Percentiles rank a stretch among this genome's conserved stretches.
Evolutionary conservation across 108 stramenopile species (phyloP).

Genomic region (Fragilaria radians): DNA sequence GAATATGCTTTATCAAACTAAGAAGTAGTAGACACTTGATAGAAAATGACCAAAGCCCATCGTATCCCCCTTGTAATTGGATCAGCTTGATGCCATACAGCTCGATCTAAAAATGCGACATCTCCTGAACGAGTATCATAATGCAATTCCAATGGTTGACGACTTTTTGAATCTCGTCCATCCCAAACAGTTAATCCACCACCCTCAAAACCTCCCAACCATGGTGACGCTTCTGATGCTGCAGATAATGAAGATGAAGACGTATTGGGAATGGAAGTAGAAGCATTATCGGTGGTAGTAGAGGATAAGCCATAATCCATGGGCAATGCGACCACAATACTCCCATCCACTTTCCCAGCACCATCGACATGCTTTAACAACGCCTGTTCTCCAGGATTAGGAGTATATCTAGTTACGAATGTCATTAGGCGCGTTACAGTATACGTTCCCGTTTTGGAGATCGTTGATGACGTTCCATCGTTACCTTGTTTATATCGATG

Average conservation of each 20-base stretch:
- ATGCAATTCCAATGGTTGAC: conserved; percentile 51
- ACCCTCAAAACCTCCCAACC: too few relatives aligned
- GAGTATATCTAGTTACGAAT: conserved; percentile 85
- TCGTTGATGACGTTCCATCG: conserved; percentile 4
- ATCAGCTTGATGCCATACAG: conserved; percentile 82
- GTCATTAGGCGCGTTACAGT: conserved; percentile 76
- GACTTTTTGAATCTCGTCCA: conserved; percentile 39
- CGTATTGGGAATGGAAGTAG: too few relatives aligned
- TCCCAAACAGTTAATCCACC: conserved; percentile 88
- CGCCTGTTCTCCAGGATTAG: conserved; percentile 80
- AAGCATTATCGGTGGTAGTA: conserved; percentile 45
- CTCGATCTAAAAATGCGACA: conserved; percentile 81
- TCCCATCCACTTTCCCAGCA: conserved; percentile 85
- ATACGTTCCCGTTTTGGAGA: too few relatives aligned
- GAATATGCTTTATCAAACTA: too few relatives aligned
- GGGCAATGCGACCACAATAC: conserved; percentile 79
- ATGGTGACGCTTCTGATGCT: too few relatives aligned
- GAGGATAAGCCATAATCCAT: conserved; percentile 82
- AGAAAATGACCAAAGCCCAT: conserved; percentile 89
- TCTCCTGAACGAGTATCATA: conserved; percentile 83
- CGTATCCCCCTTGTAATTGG: conserved; percentile 86
- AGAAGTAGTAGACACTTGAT: too few relatives aligned
- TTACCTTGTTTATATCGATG: conserved; percentile 8
- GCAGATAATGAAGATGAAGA: too few relatives aligned
- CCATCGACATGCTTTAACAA: conserved; percentile 87